phyloP scores from a whole-genome alignment of 1,284 basidiomycete species.

The Singerocomus inundabilis region DNA sequence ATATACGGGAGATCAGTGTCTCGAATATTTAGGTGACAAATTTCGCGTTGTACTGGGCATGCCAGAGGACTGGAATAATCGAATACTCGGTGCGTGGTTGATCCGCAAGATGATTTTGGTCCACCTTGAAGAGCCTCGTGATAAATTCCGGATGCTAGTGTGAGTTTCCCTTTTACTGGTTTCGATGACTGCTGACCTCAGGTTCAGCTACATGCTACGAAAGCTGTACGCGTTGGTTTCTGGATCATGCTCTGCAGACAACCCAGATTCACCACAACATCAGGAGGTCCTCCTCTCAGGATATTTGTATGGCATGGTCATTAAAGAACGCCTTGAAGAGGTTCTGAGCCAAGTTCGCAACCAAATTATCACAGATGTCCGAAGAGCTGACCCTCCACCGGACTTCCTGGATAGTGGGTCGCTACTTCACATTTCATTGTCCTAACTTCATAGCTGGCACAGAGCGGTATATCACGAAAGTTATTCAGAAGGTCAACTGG shows the following conservation, averaged over 20 bases:
- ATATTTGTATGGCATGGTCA: slow-evolving; percentile 92
- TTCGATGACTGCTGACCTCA: slow-evolving; percentile 13
- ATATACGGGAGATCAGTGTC: slow-evolving; percentile 88
- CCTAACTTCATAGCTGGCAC: slow-evolving; percentile 10
- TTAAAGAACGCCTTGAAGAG: slow-evolving; percentile 97
- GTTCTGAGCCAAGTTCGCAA: slow-evolving; percentile 74
- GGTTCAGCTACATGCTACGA: slow-evolving; percentile 85
- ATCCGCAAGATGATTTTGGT: slow-evolving; percentile 88
- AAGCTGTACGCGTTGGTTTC: slow-evolving; percentile 95
- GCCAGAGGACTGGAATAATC: slow-evolving; percentile 93
- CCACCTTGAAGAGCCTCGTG: slow-evolving; percentile 85
- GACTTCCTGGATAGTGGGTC: slow-evolving; percentile 85
- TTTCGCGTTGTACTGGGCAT: slow-evolving; percentile 91
- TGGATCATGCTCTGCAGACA: slow-evolving; percentile 89
- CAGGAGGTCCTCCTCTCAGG: slow-evolving; percentile 98
- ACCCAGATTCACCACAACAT: slow-evolving; percentile 98
- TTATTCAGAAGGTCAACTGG: slow-evolving; percentile 79
- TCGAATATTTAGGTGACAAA: slow-evolving; percentile 97
- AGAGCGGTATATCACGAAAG: slow-evolving; percentile 85
- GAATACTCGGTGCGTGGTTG: slow-evolving; percentile 80
- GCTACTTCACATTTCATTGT: background rate
- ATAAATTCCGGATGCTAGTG: slow-evolving; percentile 97
- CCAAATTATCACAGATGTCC: slow-evolving; percentile 76
- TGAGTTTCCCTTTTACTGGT: slow-evolving; percentile 33
- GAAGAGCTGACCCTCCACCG: slow-evolving; percentile 66